Base-by-base conservation (phyloP, 2,329 filamentous ascomycete species). In the Cladosporium oxysporum region DNA sequence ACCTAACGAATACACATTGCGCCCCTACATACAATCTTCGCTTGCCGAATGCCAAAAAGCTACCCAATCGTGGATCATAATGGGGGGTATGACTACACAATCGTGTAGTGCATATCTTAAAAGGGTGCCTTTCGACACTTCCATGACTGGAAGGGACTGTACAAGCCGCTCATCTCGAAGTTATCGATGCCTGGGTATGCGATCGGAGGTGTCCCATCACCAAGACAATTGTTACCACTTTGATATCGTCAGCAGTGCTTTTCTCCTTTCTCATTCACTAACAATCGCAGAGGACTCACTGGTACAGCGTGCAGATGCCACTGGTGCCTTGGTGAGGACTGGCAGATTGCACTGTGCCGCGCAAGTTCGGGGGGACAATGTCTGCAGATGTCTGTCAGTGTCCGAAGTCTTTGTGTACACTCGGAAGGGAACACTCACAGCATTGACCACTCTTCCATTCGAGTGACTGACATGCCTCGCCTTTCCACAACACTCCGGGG, bases 111-210 rank as follows among this genome's bases (percentile, higher is more conserved):
- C 18, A 44, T 18, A 44, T 10, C 37, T 44, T 10, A 44, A n/a
- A 1, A 44, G 37, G 2, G 37, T 44, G 10, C 18, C 52, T 58
- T 21, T 16, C 6, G 18, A 29, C 58, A 62, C 21, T 5, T 23
- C 58, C 58, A 62, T 7, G 31, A 28, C 28, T 33, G 21, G 28
- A 28, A 52, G 12, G 41, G 41, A 29, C 58, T 41, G 41, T 52
- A 52, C 31, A 62, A 26, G 23, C 58, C 58, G 28, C 29, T 33
- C 18, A 28, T 62, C 44, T 62, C 58, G 21, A 62, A 50, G 23
- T 62, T 50, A 8, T 31, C 28, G 26, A 62, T 52, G 16, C 58
- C 58, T 14, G 58, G 58, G 41, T 50, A 50, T 10, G 16, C 16
- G 28, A 62, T 62, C 18, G 10, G 5, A 8, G 41, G 58, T 12